Conservation (phyloP, 371 early-diverging fungal genomes). For the Mucor irregularis region DNA sequence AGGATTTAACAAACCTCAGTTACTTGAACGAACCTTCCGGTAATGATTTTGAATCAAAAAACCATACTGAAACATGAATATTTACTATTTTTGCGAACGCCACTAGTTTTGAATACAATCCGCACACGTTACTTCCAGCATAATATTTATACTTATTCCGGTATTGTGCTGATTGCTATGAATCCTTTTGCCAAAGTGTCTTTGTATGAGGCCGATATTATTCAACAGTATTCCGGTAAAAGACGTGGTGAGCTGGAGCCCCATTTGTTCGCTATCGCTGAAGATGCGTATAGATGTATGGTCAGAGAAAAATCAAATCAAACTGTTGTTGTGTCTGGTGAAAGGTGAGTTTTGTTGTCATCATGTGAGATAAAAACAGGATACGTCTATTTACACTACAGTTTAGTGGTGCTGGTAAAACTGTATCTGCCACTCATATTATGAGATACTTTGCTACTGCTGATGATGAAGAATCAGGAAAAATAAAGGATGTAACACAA, state of each 20-base stretch:
- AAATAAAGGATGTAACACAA: constrained; percentile 33
- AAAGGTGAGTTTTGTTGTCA: constrained; percentile 60
- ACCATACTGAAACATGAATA: no score
- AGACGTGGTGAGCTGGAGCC: constrained; percentile 95
- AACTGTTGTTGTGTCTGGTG: constrained; percentile 98
- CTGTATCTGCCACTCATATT: constrained; percentile 94
- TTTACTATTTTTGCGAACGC: no score
- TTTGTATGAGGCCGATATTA: constrained; percentile 86
- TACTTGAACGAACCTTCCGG: constrained; percentile 91
- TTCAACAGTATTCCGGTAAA: constrained; percentile 92
- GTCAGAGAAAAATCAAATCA: constrained; percentile 91
- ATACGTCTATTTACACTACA: background rate
- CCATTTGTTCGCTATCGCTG: constrained; percentile 98
- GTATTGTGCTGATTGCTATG: constrained; percentile 97
- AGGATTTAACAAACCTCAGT: constrained; percentile 90
- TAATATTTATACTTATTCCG: constrained; percentile 99
- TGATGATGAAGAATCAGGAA: constrained; percentile 63
- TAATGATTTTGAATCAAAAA: no score
- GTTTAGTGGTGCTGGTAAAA: constrained; percentile 91
- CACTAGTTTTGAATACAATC: constrained; percentile 90
- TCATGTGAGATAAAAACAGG: background rate
- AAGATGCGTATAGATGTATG: constrained; percentile 97
- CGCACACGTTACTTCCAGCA: constrained; percentile 83
- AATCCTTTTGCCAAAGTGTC: constrained; percentile 95
- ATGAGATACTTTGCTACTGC: constrained; percentile 98